phyloP scores from a whole-genome alignment of 192 early-diverging fungal species.

The Podila epicladia region DNA sequence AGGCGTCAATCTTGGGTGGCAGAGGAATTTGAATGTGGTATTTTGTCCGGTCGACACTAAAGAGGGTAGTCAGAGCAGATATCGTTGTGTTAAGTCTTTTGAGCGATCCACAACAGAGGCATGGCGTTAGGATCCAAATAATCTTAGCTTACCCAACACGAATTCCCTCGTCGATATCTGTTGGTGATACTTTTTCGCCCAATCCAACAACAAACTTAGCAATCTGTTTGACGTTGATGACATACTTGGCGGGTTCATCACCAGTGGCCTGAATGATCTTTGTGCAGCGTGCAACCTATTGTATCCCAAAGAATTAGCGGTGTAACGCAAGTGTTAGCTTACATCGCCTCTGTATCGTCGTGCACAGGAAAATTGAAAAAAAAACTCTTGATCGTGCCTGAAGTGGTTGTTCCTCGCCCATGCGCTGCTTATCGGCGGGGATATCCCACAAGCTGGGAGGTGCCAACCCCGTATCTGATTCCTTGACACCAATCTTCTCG shows the following conservation, averaged over 20 bases:
- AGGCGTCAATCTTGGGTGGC: constrained; percentile 98
- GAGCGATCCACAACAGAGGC: not conserved
- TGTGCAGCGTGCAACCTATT: constrained; percentile 95
- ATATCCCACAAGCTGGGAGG: constrained; percentile 99
- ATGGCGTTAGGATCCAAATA: too few relatives aligned
- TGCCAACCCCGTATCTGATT: constrained; percentile 97
- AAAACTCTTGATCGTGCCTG: constrained; percentile 61
- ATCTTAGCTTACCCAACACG: constrained; percentile 81
- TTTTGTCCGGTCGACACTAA: constrained; percentile 95
- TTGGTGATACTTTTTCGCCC: constrained; percentile 96
- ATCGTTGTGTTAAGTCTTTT: not conserved
- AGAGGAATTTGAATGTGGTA: constrained; percentile 99
- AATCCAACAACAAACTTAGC: constrained; percentile 99
- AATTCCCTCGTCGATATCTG: constrained; percentile 99
- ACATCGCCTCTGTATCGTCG: too few relatives aligned
- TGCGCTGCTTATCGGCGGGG: constrained; percentile 97
- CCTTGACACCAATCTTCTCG: constrained; percentile 99
- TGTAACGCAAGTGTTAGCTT: too few relatives aligned
- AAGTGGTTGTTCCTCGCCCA: constrained; percentile 94
- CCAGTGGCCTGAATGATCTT: constrained; percentile 97
- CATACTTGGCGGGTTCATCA: constrained; percentile 93
- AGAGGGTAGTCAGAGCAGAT: not conserved
- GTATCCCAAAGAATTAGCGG: not conserved
- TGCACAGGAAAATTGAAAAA: too few relatives aligned
- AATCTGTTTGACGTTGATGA: constrained; percentile 99